Conservation (phyloP, 345 rosid species). For the Sonneratia alba region DNA sequence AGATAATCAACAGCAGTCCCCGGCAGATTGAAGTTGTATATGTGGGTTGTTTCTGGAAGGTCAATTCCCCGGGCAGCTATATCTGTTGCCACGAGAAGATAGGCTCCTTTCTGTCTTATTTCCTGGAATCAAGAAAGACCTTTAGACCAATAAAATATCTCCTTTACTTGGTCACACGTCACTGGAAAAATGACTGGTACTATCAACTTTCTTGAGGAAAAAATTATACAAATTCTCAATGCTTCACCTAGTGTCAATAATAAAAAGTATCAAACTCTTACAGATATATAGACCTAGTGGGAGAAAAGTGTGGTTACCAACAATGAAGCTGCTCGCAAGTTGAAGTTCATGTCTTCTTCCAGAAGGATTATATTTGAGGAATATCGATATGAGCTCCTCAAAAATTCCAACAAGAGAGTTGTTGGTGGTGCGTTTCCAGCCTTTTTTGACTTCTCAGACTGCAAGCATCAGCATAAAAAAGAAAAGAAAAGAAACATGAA, state of each 20-base stretch:
- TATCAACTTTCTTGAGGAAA: neutral
- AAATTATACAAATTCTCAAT: neutral
- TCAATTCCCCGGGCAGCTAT: constrained; percentile 91
- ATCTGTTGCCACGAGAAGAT: constrained; percentile 86
- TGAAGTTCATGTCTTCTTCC: constrained; percentile 81
- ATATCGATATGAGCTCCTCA: constrained; percentile 48
- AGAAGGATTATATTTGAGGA: constrained; percentile 48
- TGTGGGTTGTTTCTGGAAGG: constrained; percentile 79
- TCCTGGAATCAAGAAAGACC: constrained; percentile 32
- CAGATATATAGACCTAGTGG: neutral
- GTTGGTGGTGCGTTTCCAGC: constrained; percentile 68
- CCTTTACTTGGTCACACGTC: neutral
- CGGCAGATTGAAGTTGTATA: constrained; percentile 86
- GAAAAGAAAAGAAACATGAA: neutral
- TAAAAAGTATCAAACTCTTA: neutral
- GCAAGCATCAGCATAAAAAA: neutral
- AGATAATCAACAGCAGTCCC: constrained; percentile 71
- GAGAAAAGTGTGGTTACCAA: constrained; percentile 35
- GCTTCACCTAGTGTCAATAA: neutral
- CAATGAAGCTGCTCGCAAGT: constrained; percentile 74
- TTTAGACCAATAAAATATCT: neutral
- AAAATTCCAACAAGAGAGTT: constrained; percentile 44
- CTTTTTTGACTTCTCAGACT: constrained; percentile 90
- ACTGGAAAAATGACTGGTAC: neutral
- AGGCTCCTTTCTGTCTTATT: constrained; percentile 63